Base-by-base conservation (phyloP, 2,329 filamentous ascomycete genomes). In the Biscogniauxia mediterranea region DNA sequence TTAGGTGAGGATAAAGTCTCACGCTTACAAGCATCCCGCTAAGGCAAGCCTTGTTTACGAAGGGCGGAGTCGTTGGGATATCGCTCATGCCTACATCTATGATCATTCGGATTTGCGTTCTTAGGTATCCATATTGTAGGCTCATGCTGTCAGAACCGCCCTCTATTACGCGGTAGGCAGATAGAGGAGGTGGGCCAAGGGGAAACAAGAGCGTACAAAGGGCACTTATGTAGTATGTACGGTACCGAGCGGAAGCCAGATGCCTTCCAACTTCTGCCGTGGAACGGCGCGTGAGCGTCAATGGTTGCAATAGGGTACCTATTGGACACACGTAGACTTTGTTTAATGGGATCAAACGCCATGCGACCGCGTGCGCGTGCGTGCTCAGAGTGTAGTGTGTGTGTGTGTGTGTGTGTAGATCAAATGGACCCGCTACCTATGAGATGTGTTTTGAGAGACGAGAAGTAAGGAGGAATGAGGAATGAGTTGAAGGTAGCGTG, bases 291-390 rank as follows among this genome's bases (percentile, higher is more conserved):
- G 56, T 61, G 55, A 26, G 51, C 62, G 49, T 54, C 56, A 58
- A 60, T 55, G 52, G 19, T 20, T 23, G 15, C 26, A 54, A 26
- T 46, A 54, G n/a, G 53, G 59, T 54, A 59, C 53, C 59, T 60
- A 55, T 60, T 60, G 38, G 21, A 64, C 62, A 67, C 67, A 61
- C 56, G 56, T 58, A 60, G 61, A 23, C 60, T 59, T 64, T 65
- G 61, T 66, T 62, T 64, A 64, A 61, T 68, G 64, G 59, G 63
- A 68, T 69, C 65, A 69, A 70, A 69, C 65, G 63, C 59, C 42
- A 64, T 65, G 57, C 54, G 46, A 60, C 62, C 17, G 17, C 17
- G 38, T 5, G 57, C 61, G 3, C 28, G 60, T 64, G 21, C 55
- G 49, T 42, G 54, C 53, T 49, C 54, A 56, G 23, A 54, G 54